These are phyloP conservation scores for Kingdonia uniflora DNA, from an alignment of 164 flowering plant species.

Conservation along the genomic window DNA sequence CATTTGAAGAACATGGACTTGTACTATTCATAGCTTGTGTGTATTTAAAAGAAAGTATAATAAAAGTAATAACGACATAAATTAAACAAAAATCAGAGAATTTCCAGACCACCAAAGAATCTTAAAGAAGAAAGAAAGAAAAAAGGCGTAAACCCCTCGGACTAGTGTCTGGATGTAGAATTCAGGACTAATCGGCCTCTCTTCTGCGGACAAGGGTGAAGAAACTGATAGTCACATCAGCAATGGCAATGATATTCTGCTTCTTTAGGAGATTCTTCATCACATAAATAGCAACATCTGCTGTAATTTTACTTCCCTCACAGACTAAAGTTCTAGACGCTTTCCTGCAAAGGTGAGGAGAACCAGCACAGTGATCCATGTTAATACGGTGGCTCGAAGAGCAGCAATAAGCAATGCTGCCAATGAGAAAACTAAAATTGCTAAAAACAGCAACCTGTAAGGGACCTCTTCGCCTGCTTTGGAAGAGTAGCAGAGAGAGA, in stretches of 20 bases:
- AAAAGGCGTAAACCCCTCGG: not conserved
- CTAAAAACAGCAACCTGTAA: constrained; percentile 13
- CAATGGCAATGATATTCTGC: constrained; percentile 28
- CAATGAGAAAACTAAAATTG: constrained; percentile 16
- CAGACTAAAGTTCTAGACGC: constrained; percentile 38
- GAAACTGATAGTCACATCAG: constrained; percentile 31
- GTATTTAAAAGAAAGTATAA: not conserved
- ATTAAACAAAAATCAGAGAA: not conserved
- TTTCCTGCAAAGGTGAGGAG: constrained; percentile 61
- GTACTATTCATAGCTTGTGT: not conserved
- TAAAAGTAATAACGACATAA: not conserved
- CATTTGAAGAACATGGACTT: not conserved
- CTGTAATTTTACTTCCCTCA: constrained; percentile 51
- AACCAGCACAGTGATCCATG: constrained; percentile 73
- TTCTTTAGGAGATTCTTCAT: constrained; percentile 32
- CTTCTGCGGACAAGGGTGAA: constrained; percentile 10
- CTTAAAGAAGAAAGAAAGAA: not conserved
- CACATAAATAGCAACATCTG: constrained; percentile 39
- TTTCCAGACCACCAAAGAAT: not conserved
- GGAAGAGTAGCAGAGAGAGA: constrained; percentile 16
- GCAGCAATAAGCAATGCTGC: constrained; percentile 29
- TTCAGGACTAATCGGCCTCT: not conserved
- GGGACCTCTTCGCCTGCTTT: not conserved
- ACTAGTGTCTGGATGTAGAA: no score
- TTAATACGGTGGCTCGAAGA: constrained; percentile 52